These are phyloP conservation scores for Boletus sp. DNA, from an alignment of 768 basidiomycete genomes.

Conservation along the genomic window DNA sequence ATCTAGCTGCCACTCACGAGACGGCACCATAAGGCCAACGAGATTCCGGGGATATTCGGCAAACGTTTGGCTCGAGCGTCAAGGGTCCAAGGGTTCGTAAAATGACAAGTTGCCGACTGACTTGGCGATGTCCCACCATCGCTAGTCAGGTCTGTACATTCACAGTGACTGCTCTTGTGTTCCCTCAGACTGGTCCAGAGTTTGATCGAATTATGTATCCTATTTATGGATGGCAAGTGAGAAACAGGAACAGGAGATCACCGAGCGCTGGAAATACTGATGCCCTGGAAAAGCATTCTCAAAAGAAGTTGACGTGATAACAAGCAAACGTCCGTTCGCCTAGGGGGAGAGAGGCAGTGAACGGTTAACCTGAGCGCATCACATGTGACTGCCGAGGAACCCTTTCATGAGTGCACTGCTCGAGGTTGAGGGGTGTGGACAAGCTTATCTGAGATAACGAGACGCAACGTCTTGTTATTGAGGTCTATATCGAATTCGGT, in stretches of 20 bases:
- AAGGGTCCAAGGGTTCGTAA: too few relatives aligned
- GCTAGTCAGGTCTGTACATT: background rate
- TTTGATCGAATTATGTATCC: background rate
- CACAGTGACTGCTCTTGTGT: background rate
- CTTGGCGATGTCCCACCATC: background rate
- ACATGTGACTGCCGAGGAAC: background rate
- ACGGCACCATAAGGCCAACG: background rate
- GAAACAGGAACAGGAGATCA: background rate
- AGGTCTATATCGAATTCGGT: background rate
- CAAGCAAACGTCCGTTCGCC: background rate
- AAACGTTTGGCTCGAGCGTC: background rate
- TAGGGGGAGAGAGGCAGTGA: background rate
- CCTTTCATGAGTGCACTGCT: background rate
- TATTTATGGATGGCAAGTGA: background rate
- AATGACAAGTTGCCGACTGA: too few relatives aligned
- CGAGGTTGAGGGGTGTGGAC: background rate
- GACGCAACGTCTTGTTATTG: too few relatives aligned
- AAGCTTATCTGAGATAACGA: background rate
- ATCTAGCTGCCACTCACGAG: background rate
- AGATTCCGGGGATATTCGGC: background rate
- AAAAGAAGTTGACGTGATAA: background rate
- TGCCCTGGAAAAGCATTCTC: background rate
- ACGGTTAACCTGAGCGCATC: background rate
- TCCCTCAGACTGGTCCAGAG: too few relatives aligned
- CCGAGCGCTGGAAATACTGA: constrained; percentile 1